Base-by-base conservation (phyloP, 2,329 filamentous ascomycete species). In the Arthrinium phaeospermum region DNA sequence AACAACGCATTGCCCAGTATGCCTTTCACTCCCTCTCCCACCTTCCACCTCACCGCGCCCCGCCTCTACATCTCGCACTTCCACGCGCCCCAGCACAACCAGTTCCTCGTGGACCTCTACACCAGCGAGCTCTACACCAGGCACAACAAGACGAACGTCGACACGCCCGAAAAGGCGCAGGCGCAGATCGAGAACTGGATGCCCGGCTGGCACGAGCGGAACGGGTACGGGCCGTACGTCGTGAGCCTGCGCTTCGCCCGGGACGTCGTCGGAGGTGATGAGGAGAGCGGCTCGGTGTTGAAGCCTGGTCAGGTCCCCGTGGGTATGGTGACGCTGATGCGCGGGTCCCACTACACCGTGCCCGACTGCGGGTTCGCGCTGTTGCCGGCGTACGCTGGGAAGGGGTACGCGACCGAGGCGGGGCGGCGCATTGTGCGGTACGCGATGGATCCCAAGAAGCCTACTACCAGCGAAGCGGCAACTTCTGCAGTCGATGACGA, bases 51-150 rank as follows among this genome's bases (percentile, higher is more conserved):
- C 8, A 24, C n/a, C 44, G 10, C 68, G 13, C 46, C 68, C 12
- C 46, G 68, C 24, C 47, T 70, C 24, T 70, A 70, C 68, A 70
- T 70, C 30, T 70, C 68, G 10, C 68, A 57, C 68, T 51, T 70
- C 47, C 47, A 51, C 46, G 47, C 68, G 19, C 34, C 47, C 34
- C 68, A 53, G 68, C 46, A 70, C 47, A 41, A 44, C 47, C 47
- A 57, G 14, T 53, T 57, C 68, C 22, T 70, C 34, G 37, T 70
- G 30, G 68, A 45, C 34, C 46, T 70, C 47, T 70, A 70, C 34
- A 70, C 27, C 47, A 70, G 34, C 47, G 68, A 70, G 46, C 68
- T 70, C 47, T 70, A 51, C 34, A 19, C 49, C 30, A 70, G 45
- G 37, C 34, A 51, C 47, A 70, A 44, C 68, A 70, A 70, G 68